These are phyloP conservation scores for Penicillium simplicissimum DNA, from an alignment of 495 filamentous ascomycete species.

Conservation along the genomic window DNA sequence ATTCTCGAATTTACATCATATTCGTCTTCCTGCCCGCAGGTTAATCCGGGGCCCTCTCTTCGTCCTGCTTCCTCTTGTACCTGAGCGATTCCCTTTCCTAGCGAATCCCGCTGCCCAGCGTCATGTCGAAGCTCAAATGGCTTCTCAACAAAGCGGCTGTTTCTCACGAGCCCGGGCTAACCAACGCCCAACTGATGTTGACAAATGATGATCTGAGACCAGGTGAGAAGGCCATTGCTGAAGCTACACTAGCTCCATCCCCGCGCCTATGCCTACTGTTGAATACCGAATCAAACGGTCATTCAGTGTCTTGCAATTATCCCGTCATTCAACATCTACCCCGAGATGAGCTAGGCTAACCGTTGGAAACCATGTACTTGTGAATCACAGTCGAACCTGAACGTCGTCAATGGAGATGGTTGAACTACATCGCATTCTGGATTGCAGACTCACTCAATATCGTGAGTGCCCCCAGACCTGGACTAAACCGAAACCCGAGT, in stretches of 20 bases:
- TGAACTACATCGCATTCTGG: slow-evolving; percentile 92
- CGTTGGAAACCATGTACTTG: slow-evolving; percentile 9
- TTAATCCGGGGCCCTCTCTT: background rate
- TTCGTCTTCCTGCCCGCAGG: background rate
- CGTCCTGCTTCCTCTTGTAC: background rate
- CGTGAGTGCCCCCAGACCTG: slow-evolving; percentile 38
- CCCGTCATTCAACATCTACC: background rate
- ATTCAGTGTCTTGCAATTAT: background rate
- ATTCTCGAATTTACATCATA: background rate
- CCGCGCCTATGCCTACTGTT: background rate
- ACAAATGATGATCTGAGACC: slow-evolving; percentile 89
- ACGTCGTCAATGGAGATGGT: slow-evolving; percentile 81
- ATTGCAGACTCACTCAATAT: slow-evolving; percentile 95
- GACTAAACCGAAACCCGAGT: background rate
- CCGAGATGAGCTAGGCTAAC: slow-evolving; percentile 17
- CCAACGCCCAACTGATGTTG: slow-evolving; percentile 84
- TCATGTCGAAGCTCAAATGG: slow-evolving; percentile 36
- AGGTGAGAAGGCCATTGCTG: slow-evolving; percentile 44
- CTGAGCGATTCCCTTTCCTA: background rate
- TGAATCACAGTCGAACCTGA: slow-evolving; percentile 66
- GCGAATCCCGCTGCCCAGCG: background rate
- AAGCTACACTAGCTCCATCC: background rate
- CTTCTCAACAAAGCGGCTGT: slow-evolving; percentile 63
- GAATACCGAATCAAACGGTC: background rate
- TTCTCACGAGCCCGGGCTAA: slow-evolving; percentile 73